A percentile compares a stretch with the other conserved stretches of the same genome.
phyloP scores from a whole-genome alignment of 345 rosid genomes.

The Limnanthes douglasii region DNA sequence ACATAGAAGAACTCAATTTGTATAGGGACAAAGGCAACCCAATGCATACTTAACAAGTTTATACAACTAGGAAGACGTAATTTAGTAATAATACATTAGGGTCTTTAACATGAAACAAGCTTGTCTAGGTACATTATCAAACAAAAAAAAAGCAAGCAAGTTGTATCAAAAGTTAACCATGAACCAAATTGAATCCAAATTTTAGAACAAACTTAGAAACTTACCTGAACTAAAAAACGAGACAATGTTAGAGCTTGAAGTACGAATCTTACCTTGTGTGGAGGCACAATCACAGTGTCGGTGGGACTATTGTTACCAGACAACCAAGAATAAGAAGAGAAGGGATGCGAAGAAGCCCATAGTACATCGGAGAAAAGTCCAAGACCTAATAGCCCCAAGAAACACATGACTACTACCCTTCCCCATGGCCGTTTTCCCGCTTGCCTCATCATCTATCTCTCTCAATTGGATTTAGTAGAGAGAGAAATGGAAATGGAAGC shows the following conservation, averaged over 20 bases:
- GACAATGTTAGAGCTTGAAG: neutral
- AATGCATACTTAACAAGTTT: too few relatives aligned
- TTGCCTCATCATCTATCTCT: constrained; percentile 22
- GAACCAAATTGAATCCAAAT: too few relatives aligned
- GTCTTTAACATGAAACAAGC: too few relatives aligned
- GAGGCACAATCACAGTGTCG: constrained; percentile 8
- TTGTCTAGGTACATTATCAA: too few relatives aligned
- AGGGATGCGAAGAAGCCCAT: constrained; percentile 75
- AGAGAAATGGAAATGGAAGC: neutral
- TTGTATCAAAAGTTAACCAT: neutral
- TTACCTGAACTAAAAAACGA: neutral
- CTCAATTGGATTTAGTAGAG: constrained; percentile 4
- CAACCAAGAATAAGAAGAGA: constrained; percentile 20
- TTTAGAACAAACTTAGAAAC: too few relatives aligned
- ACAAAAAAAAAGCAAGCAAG: neutral
- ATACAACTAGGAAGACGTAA: too few relatives aligned
- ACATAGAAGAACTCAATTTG: too few relatives aligned
- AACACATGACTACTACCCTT: constrained; percentile 21
- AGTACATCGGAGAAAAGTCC: constrained; percentile 58
- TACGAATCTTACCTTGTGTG: constrained; percentile 7
- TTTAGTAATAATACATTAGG: too few relatives aligned
- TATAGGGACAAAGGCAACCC: too few relatives aligned
- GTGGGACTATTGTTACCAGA: constrained; percentile 10
- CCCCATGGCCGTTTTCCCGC: constrained; percentile 35
- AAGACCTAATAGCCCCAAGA: constrained; percentile 29